A percentile compares a stretch with the other conserved stretches of the same genome.
phyloP scores from a whole-genome alignment of 225 moss, liverwort and hornwort genomes.

The Pseudoscleropodium purum region DNA sequence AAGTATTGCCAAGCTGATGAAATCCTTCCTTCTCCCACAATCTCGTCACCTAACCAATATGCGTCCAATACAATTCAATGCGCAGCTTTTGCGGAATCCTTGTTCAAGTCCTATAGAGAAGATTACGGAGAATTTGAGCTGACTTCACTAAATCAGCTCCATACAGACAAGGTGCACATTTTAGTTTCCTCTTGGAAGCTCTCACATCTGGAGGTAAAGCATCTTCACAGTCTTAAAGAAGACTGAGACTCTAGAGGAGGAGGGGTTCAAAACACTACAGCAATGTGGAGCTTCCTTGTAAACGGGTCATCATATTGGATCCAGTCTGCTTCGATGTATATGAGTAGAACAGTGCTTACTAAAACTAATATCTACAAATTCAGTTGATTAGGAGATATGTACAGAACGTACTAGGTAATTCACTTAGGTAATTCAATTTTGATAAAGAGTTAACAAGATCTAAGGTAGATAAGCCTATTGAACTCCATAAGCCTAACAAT shows the following conservation, averaged over 20 bases:
- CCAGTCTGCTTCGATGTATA: too few relatives aligned
- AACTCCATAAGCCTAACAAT: too few relatives aligned
- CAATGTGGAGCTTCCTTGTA: not conserved
- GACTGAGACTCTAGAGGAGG: not conserved
- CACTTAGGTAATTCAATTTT: too few relatives aligned
- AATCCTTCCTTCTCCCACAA: not conserved
- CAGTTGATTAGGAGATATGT: not conserved
- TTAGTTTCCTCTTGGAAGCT: not conserved
- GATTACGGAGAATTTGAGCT: constrained; percentile 83
- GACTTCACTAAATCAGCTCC: constrained; percentile 68
- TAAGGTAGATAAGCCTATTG: too few relatives aligned
- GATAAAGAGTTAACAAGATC: not conserved
- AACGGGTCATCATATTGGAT: not conserved
- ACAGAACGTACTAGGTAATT: not conserved
- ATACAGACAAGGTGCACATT: constrained; percentile 63
- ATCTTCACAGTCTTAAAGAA: not conserved
- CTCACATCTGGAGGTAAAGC: not conserved
- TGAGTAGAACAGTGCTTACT: not conserved
- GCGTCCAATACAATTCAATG: not conserved
- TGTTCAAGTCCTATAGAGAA: constrained; percentile 75
- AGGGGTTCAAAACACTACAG: not conserved
- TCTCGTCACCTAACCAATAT: not conserved
- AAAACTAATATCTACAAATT: not conserved
- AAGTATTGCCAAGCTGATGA: not conserved
- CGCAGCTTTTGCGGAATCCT: constrained; percentile 69